phyloP scores from a whole-genome alignment of 352 stramenopile genomes.

The Aphanomyces stellatus region DNA sequence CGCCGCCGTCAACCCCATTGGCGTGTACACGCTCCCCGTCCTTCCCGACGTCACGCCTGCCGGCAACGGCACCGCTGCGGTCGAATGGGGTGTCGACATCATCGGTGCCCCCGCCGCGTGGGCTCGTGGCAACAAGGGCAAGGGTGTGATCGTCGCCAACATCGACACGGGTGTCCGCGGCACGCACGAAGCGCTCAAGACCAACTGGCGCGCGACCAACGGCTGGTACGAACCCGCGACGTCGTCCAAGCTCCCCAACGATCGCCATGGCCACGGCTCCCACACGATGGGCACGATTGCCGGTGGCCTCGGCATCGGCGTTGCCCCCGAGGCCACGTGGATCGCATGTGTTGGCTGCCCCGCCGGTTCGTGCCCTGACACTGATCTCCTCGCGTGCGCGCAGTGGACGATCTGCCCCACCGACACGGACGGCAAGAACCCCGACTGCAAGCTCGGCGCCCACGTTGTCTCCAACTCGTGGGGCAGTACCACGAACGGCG shows the following conservation, averaged over 20 bases:
- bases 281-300: conserved; percentile 26
- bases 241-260: conserved; percentile 25
- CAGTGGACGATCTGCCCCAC: conserved; percentile 22
- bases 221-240: conserved; percentile 42
- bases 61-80: background rate
- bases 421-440: conserved; percentile 12
- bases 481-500: conserved; percentile 18
- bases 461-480: conserved; percentile 31
- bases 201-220: conserved; percentile 1
- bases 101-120: conserved; percentile 23
- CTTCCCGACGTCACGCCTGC: background rate
- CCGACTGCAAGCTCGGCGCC: conserved; percentile 27
- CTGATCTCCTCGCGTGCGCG: conserved; percentile 21
- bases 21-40: background rate
- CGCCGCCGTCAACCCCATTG: background rate
- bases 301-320: conserved; percentile 24
- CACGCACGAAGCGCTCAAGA: background rate
- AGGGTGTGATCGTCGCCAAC: background rate
- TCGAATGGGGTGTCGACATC: conserved; percentile 13
- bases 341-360: conserved; percentile 26
- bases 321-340: conserved; percentile 23
- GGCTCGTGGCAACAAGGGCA: background rate
- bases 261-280: conserved; percentile 28
- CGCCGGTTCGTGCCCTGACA: conserved; percentile 21
- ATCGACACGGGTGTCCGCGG: background rate